Conservation (phyloP, 75 land plant genomes). For the Sequoiadendron giganteum region DNA sequence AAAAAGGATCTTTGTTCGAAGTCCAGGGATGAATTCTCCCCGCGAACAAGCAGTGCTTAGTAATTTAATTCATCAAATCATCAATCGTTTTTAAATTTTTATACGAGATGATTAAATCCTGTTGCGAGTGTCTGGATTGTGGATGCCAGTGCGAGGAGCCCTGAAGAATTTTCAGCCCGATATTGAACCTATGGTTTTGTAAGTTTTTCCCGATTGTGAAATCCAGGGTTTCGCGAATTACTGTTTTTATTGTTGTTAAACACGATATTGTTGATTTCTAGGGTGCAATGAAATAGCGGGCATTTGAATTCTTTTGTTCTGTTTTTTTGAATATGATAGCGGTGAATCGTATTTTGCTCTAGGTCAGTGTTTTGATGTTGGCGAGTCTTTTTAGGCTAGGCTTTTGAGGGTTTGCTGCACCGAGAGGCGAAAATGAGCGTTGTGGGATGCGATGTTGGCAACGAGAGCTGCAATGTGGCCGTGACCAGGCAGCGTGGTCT, state of each 20-base stretch:
- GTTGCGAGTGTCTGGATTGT: not conserved
- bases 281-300: not conserved
- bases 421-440: constrained; percentile 65
- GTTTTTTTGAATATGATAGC: too few relatives aligned
- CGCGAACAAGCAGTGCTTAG: too few relatives aligned
- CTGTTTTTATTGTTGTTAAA: not conserved
- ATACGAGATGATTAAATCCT: too few relatives aligned
- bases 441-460: constrained; percentile 80
- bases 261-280: not conserved
- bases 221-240: not conserved
- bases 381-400: not conserved
- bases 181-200: not conserved
- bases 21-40: not conserved
- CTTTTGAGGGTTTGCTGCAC: not conserved
- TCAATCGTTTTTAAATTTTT: too few relatives aligned
- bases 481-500: constrained; percentile 84
- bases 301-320: not conserved
- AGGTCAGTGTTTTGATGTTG: not conserved
- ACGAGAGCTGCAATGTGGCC: constrained; percentile 80
- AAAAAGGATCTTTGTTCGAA: too few relatives aligned
- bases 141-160: not conserved
- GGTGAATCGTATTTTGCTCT: not conserved
- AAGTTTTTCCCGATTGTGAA: not conserved
- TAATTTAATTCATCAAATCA: too few relatives aligned
- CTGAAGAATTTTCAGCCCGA: not conserved